Evolutionary conservation across 768 basidiomycete genomes (phyloP).

Genomic region (Tricholoma matsutake): DNA sequence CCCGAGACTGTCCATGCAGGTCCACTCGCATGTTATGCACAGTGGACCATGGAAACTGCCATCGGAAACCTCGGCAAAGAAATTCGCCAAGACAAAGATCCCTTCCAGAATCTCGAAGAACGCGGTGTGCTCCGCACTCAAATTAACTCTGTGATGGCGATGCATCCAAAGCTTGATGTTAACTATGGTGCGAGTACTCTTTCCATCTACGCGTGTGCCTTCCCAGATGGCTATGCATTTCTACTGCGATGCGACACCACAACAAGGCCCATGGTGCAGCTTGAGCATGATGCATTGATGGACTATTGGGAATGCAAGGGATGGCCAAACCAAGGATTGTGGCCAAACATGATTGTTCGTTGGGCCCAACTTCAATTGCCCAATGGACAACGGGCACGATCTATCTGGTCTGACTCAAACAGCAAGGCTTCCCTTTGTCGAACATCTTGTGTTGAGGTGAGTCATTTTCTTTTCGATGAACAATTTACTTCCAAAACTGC

Average conservation of each 20-base stretch:
- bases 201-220: background rate
- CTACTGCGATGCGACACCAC: background rate
- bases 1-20: background rate
- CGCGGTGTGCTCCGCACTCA: background rate
- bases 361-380: constrained; percentile 23
- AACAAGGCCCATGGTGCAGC: no score
- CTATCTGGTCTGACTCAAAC: constrained; percentile 16
- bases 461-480: background rate
- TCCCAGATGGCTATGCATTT: background rate
- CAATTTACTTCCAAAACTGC: background rate
- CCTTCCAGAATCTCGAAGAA: constrained; percentile 2
- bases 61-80: no score
- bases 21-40: constrained; percentile 3
- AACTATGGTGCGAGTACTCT: background rate
- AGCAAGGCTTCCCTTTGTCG: background rate
- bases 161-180: background rate
- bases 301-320: background rate
- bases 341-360: background rate
- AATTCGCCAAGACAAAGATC: constrained; percentile 9
- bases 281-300: no score
- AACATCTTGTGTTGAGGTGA: background rate
- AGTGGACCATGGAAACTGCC: constrained; percentile 14
- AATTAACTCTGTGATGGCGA: background rate
- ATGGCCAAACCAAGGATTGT: constrained; percentile 1
- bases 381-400: constrained; percentile 22